Evolutionary conservation across 805 yeast species (phyloP), one percentile per base, ranked within the genome.

Genomic region (Nakazawaea ishiwadae): DNA sequence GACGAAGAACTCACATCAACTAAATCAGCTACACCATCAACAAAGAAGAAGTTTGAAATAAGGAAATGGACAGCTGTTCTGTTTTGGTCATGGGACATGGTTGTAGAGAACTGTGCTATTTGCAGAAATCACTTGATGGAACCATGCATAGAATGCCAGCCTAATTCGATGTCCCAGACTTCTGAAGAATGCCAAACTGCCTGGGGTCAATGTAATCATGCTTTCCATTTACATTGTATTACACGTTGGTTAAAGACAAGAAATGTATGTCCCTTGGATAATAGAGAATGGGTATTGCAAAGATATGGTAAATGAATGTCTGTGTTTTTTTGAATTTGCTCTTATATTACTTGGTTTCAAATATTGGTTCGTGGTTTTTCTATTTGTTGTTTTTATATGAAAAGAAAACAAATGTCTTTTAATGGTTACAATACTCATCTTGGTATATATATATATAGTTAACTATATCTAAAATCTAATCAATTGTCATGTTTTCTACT

Each of bases 81-180:
- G n/a, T 88, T 93, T 59, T 93, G 99, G 99, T 88, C 97, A 0
- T 93, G 99, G 99, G 96, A 88, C 64, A 84, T 88, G 46, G 91
- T 81, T 27, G 91, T 88, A 42, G 99, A 95, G 50, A 88, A 87
- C 42, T 93, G 99, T 70, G 98, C 99, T 30, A 93, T 93, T 59
- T 93, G 99, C 73, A 77, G 98, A 59, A 93, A 91, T 63, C 97
- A 91, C 63, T 75, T 93, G 51, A 93, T 93, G 99, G 99, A 93
- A 56, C 93, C 93, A 14, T 93, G 99, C 60, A 85, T 93, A 50
- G 98, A 90, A 60, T 93, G 99, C 60, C 96, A 88, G 60, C 95
- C 95, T 20, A 81, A 81, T 56, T 79, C 78, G 35, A 77, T 78
- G 60, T 76, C 77, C 28, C 69, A 68, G 14, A 65, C 79, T 14